These are phyloP conservation scores for Xylariaceae sp. DNA, from an alignment of 2,329 filamentous ascomycete genomes.

Conservation along the genomic window DNA sequence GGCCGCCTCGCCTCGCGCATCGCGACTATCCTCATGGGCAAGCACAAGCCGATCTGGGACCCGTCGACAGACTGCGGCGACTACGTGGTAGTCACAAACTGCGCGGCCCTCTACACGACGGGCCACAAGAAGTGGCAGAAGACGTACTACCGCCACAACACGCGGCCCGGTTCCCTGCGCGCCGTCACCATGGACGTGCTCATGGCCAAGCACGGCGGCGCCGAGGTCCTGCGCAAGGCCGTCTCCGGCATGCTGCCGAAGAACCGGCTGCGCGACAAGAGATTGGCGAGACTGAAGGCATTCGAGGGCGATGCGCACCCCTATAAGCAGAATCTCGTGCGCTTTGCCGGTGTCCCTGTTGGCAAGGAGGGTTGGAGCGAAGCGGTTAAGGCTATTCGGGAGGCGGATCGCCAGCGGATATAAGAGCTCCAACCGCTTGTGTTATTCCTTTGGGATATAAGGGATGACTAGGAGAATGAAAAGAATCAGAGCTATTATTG, in stretches of 20 bases:
- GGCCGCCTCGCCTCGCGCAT: conserved; percentile 86
- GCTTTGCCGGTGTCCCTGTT: conserved; percentile 58
- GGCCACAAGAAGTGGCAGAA: conserved; percentile 93
- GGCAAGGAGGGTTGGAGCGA: conserved; percentile 50
- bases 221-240: conserved; percentile 83
- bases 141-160: conserved; percentile 92
- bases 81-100: conserved; percentile 93
- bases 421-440: conserved; percentile 25
- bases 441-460: not conserved
- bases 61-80: conserved; percentile 98
- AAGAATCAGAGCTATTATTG: not conserved
- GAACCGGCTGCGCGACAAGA: conserved; percentile 83
- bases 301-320: conserved; percentile 93
- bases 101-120: conserved; percentile 78
- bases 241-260: conserved; percentile 98
- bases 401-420: conserved; percentile 46
- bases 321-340: conserved; percentile 81
- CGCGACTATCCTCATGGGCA: conserved; percentile 87
- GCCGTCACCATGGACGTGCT: conserved; percentile 90
- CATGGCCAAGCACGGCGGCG: conserved; percentile 90
- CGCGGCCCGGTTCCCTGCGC: conserved; percentile 79
- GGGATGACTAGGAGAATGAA: not conserved
- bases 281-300: conserved; percentile 83
- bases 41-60: conserved; percentile 97
- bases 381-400: conserved; percentile 46